Conservation (phyloP, 768 basidiomycete genomes). For the Leccinum longicurvipes region DNA sequence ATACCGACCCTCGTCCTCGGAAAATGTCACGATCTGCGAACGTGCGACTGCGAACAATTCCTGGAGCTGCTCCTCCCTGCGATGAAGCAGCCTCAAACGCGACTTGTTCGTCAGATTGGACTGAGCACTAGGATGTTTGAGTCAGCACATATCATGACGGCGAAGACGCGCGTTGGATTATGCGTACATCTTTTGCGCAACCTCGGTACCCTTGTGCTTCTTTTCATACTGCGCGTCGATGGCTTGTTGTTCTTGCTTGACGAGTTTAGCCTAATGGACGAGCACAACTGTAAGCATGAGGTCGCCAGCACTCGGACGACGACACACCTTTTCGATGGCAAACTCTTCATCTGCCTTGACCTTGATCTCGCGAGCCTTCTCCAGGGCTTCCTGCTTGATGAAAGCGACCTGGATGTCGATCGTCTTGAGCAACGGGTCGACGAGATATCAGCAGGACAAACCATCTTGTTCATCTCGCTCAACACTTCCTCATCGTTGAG, state of each 20-base stretch:
- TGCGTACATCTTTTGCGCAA: conserved; percentile 92
- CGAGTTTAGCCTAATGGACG: conserved; percentile 80
- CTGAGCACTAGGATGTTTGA: conserved; percentile 59
- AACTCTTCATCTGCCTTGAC: conserved; percentile 99
- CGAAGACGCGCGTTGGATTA: neutral
- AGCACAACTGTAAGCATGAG: neutral
- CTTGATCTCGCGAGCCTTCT: conserved; percentile 95
- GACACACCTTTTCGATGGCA: conserved; percentile 88
- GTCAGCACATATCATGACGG: neutral
- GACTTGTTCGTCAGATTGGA: conserved; percentile 97
- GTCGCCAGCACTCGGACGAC: neutral
- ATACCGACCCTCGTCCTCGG: conserved; percentile 67
- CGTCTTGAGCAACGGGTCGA: conserved; percentile 2
- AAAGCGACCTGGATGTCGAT: conserved; percentile 73
- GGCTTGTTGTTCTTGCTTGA: conserved; percentile 91
- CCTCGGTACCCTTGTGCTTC: conserved; percentile 91
- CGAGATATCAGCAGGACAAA: conserved; percentile 32
- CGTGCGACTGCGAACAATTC: conserved; percentile 80
- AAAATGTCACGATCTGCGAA: conserved; percentile 55
- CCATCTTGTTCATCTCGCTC: conserved; percentile 99
- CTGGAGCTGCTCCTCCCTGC: conserved; percentile 89
- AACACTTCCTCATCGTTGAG: conserved; percentile 94
- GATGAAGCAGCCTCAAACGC: conserved; percentile 83
- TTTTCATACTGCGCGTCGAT: conserved; percentile 95
- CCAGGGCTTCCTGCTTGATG: conserved; percentile 97